A percentile compares a stretch with the other conserved stretches of the same genome.
Evolutionary conservation across 2,329 filamentous ascomycete genomes (phyloP).

Genomic region (Aspergillus quadrilineatus): DNA sequence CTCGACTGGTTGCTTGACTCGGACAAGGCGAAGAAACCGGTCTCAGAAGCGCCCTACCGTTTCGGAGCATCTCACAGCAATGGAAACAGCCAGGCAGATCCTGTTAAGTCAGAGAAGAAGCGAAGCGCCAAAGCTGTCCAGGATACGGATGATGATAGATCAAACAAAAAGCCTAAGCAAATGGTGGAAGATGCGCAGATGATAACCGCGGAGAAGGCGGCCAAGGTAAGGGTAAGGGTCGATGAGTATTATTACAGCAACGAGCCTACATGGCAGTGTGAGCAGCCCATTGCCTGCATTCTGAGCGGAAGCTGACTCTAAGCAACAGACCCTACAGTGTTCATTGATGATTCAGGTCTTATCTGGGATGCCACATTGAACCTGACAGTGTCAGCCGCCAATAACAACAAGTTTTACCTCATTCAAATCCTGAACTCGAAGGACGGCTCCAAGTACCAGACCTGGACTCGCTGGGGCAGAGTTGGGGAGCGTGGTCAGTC

Average conservation of each 20-base stretch:
- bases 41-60: constrained; percentile 42
- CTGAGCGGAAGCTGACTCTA: background rate
- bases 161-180: constrained; percentile 40
- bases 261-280: constrained; percentile 2
- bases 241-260: constrained; percentile 40
- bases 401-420: constrained; percentile 83
- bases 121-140: constrained; percentile 23
- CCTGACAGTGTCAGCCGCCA: constrained; percentile 68
- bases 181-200: constrained; percentile 42
- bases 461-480: constrained; percentile 79
- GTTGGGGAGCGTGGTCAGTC: constrained; percentile 59
- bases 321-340: constrained; percentile 48
- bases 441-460: constrained; percentile 46
- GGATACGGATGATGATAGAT: constrained; percentile 20
- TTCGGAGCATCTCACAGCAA: constrained; percentile 22
- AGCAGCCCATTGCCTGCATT: background rate
- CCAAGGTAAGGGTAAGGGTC: constrained; percentile 46
- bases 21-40: constrained; percentile 42
- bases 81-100: constrained; percentile 15
- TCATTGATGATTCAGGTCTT: constrained; percentile 63
- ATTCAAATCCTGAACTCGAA: constrained; percentile 59
- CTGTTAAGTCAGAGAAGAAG: constrained; percentile 35
- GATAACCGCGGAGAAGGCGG: constrained; percentile 41
- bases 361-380: constrained; percentile 80
- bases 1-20: constrained; percentile 64